Percentiles rank a stretch among this genome's conserved stretches.
Conservation (phyloP, 768 basidiomycete species). For the Mycena indigotica region DNA sequence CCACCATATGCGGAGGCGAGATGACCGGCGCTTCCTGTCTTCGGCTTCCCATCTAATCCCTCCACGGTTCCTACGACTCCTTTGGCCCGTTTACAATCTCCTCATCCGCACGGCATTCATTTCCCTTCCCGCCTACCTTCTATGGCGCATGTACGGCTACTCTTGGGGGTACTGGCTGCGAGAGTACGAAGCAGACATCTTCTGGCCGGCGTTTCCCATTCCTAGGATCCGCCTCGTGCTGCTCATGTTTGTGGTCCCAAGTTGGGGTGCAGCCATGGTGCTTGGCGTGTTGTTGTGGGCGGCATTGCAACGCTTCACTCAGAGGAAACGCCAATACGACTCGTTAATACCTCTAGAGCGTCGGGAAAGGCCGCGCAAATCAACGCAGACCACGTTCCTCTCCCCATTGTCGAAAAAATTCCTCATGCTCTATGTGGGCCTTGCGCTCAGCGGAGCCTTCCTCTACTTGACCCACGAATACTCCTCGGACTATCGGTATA, state of each 20-base stretch:
- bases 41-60: too few relatives aligned
- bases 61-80: too few relatives aligned
- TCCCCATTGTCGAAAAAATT: too few relatives aligned
- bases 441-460: slow-evolving; percentile 14
- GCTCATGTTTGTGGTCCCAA: slow-evolving; percentile 2
- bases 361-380: too few relatives aligned
- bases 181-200: slow-evolving; percentile 1
- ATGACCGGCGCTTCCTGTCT: too few relatives aligned
- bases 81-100: neutral
- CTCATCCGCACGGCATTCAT: neutral
- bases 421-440: slow-evolving; percentile 2
- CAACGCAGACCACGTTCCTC: neutral
- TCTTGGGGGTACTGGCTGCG: slow-evolving; percentile 2
- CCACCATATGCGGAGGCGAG: too few relatives aligned
- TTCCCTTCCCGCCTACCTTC: too few relatives aligned
- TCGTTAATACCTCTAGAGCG: too few relatives aligned
- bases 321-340: neutral
- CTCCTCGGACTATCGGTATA: slow-evolving; percentile 28
- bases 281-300: neutral
- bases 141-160: slow-evolving; percentile 12
- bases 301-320: neutral
- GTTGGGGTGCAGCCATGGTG: neutral
- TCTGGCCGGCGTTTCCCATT: slow-evolving; percentile 10
- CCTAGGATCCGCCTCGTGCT: slow-evolving; percentile 13
- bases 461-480: slow-evolving; percentile 26